These are phyloP conservation scores for Carex pumila DNA, from an alignment of 176 grass and related monocot species.

Conservation along the genomic window DNA sequence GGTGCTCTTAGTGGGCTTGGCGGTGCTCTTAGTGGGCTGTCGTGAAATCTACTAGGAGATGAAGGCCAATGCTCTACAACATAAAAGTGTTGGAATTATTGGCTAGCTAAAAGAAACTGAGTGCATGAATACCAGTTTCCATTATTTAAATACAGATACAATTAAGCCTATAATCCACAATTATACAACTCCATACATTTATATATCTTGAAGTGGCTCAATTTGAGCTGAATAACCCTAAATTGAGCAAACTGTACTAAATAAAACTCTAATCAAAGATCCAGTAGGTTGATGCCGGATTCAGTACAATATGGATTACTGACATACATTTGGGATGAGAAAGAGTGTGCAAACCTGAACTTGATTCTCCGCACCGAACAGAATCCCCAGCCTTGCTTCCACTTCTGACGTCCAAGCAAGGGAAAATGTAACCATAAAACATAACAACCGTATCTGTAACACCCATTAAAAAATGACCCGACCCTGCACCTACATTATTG, in stretches of 20 bases:
- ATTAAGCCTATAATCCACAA: not conserved
- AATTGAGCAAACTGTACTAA: not conserved
- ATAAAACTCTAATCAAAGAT: not conserved
- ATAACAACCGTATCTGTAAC: constrained; percentile 47
- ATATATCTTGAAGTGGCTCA: not conserved
- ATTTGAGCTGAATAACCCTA: not conserved
- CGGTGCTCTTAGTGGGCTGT: constrained; percentile 59
- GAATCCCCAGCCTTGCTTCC: constrained; percentile 60
- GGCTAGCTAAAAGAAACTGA: not conserved
- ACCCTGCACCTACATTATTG: constrained; percentile 18
- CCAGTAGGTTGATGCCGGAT: not conserved
- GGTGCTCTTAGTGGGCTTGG: constrained; percentile 52
- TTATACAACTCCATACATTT: not conserved
- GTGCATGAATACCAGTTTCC: not conserved
- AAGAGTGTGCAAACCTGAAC: constrained; percentile 36
- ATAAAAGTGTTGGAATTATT: not conserved
- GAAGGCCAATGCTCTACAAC: not conserved
- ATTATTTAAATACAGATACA: not conserved
- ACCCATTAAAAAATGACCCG: constrained; percentile 35
- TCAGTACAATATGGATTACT: not conserved
- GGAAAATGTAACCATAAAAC: constrained; percentile 57
- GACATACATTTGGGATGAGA: not conserved
- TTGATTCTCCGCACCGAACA: constrained; percentile 36
- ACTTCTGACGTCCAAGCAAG: constrained; percentile 60
- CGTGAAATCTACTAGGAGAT: constrained; percentile 58